Conservation (phyloP, 306 rosid genomes). For the Morella rubra region DNA sequence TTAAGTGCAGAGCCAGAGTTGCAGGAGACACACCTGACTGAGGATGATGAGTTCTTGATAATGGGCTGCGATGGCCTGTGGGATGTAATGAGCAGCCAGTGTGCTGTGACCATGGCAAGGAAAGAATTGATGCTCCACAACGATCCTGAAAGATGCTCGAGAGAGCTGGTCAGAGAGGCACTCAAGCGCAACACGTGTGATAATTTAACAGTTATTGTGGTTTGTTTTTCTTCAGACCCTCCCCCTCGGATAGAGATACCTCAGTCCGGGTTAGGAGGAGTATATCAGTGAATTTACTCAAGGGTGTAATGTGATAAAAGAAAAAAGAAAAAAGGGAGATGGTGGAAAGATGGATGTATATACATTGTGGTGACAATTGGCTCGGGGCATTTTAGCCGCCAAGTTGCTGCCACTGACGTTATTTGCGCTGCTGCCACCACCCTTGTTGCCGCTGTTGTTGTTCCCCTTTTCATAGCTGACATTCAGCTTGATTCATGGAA, state of each 20-base stretch:
- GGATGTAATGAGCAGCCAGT: slow-evolving; percentile 91
- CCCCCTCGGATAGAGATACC: slow-evolving; percentile 75
- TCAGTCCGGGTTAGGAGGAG: slow-evolving; percentile 69
- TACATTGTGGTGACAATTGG: slow-evolving; percentile 25
- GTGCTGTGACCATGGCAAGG: slow-evolving; percentile 78
- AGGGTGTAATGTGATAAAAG: slow-evolving; percentile 69
- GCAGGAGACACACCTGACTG: slow-evolving; percentile 54
- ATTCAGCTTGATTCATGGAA: slow-evolving; percentile 14
- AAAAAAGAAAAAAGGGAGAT: slow-evolving; percentile 13
- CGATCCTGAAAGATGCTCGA: slow-evolving; percentile 82
- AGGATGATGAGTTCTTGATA: slow-evolving; percentile 81
- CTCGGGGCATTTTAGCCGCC: slow-evolving; percentile 15
- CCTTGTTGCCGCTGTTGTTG: neutral
- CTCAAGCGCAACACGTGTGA: slow-evolving; percentile 83
- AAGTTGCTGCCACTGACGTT: slow-evolving; percentile 4
- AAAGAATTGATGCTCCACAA: slow-evolving; percentile 79
- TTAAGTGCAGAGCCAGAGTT: slow-evolving; percentile 78
- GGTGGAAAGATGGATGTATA: slow-evolving; percentile 35
- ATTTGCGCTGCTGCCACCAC: slow-evolving; percentile 5
- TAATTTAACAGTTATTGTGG: slow-evolving; percentile 68
- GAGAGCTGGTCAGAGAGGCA: slow-evolving; percentile 82
- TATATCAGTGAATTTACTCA: slow-evolving; percentile 71
- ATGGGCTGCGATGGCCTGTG: slow-evolving; percentile 93
- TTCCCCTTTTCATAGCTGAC: slow-evolving; percentile 1
- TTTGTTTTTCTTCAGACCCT: slow-evolving; percentile 71